Evolutionary conservation across 2,329 filamentous ascomycete genomes (phyloP).

Genomic region (Aureobasidium sp.): DNA sequence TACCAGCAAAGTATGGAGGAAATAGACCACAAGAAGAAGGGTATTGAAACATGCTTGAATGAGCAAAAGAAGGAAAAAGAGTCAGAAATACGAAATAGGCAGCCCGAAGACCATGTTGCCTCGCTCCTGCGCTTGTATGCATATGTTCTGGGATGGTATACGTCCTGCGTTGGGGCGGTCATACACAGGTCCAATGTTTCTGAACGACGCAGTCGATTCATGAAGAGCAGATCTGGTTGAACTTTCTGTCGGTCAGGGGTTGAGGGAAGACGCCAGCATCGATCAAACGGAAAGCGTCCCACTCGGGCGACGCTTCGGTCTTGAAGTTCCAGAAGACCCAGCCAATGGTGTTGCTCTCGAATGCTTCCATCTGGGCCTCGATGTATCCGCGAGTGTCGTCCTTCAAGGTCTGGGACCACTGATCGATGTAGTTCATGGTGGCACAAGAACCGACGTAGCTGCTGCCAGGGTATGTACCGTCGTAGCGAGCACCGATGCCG

Average conservation of each 20-base stretch:
- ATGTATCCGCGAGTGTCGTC: conserved; percentile 44
- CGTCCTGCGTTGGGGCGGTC: background rate
- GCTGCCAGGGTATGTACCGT: conserved; percentile 45
- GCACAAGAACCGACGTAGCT: conserved; percentile 47
- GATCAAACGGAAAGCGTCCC: conserved; percentile 44
- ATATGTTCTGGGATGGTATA: background rate
- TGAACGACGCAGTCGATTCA: conserved; percentile 3
- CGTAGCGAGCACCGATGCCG: conserved; percentile 52
- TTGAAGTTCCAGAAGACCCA: conserved; percentile 53
- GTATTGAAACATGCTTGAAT: background rate
- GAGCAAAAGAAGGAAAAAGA: background rate
- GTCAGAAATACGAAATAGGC: background rate
- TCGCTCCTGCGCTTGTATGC: background rate
- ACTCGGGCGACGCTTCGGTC: conserved; percentile 43
- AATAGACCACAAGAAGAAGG: conserved; percentile 8
- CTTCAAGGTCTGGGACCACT: conserved; percentile 39
- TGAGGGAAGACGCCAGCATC: conserved; percentile 46
- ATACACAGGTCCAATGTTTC: conserved; percentile 1
- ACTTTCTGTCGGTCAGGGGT: conserved; percentile 26
- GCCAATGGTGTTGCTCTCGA: conserved; percentile 43
- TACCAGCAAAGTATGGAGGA: conserved; percentile 7
- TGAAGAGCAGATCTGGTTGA: conserved; percentile 23
- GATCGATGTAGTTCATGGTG: conserved; percentile 40
- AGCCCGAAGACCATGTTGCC: background rate
- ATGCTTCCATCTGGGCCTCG: conserved; percentile 47